A percentile compares a stretch with the other conserved stretches of the same genome.
These are phyloP conservation scores for Phytophthora boehmeriae DNA, from an alignment of 352 stramenopile genomes.

Conservation along the genomic window DNA sequence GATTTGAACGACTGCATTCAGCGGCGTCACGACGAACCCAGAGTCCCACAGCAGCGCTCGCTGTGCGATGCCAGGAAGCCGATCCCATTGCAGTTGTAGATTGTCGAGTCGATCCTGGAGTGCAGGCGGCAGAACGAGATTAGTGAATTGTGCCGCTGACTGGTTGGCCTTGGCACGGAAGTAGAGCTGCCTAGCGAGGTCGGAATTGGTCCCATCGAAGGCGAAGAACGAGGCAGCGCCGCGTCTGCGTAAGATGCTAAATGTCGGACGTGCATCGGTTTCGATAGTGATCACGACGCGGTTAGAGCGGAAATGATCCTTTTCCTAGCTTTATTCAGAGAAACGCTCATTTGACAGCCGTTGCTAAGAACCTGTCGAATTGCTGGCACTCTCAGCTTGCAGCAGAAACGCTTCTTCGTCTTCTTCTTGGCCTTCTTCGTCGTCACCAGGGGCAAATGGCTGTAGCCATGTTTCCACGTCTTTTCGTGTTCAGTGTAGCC, in stretches of 20 bases:
- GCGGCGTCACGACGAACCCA: conserved; percentile 20
- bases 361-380: too few relatives aligned
- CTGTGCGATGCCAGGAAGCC: conserved; percentile 25
- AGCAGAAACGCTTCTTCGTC: too few relatives aligned
- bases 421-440: too few relatives aligned
- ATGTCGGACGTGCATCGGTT: too few relatives aligned
- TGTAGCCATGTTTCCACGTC: too few relatives aligned
- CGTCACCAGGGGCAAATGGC: too few relatives aligned
- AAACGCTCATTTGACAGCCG: too few relatives aligned
- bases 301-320: too few relatives aligned
- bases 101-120: conserved; percentile 13
- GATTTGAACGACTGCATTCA: conserved; percentile 27
- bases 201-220: conserved; percentile 40
- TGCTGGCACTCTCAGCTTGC: too few relatives aligned
- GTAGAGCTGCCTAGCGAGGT: conserved; percentile 38
- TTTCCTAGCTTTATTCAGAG: too few relatives aligned
- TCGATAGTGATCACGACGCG: too few relatives aligned
- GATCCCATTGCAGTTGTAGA: conserved; percentile 18
- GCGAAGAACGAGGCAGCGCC: conserved; percentile 28
- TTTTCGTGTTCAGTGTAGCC: too few relatives aligned
- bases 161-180: conserved; percentile 17
- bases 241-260: conserved; percentile 1
- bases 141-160: neutral
- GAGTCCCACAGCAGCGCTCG: conserved; percentile 36
- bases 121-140: neutral